Evolutionary conservation across 257 asterid species (phyloP).

Genomic region (Nemophila menziesii): DNA sequence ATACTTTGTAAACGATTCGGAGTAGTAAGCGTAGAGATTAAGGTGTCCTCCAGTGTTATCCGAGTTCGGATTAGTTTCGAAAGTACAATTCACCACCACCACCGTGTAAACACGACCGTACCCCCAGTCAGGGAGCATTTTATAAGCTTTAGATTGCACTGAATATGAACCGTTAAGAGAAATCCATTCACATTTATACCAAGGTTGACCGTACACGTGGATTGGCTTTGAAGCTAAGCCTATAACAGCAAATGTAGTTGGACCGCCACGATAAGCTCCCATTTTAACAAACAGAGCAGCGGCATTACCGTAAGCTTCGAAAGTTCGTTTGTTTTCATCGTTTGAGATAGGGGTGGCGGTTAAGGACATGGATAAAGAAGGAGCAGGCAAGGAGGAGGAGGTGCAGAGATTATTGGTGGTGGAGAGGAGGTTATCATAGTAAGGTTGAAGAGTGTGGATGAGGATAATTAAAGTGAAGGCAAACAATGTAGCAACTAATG

Average conservation of each 20-base stretch:
- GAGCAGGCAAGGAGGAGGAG: conserved; percentile 5
- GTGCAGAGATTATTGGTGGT: conserved; percentile 11
- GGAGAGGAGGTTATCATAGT: conserved; percentile 38
- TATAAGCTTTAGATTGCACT: conserved; percentile 9
- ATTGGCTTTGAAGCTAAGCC: conserved; percentile 73
- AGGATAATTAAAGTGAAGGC: conserved; percentile 36
- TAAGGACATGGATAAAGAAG: not conserved
- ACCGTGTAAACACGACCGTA: conserved; percentile 79
- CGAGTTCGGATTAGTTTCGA: conserved; percentile 16
- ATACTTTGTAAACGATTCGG: conserved; percentile 24
- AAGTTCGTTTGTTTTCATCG: conserved; percentile 43
- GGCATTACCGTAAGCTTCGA: conserved; percentile 52
- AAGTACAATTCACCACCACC: conserved; percentile 63
- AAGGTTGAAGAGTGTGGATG: conserved; percentile 53
- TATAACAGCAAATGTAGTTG: conserved; percentile 54
- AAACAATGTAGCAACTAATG: conserved; percentile 44
- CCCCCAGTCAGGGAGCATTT: conserved; percentile 52
- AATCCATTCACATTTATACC: conserved; percentile 76
- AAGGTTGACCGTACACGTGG: conserved; percentile 56
- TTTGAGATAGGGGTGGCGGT: conserved; percentile 7
- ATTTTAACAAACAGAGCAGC: conserved; percentile 68
- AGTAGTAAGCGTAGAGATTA: conserved; percentile 34
- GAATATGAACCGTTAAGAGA: conserved; percentile 15
- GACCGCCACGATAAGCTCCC: conserved; percentile 90
- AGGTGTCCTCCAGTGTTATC: conserved; percentile 40